Percentiles rank a stretch among this genome's conserved stretches.
Evolutionary conservation across 2,329 filamentous ascomycete genomes (phyloP).

Genomic region (Coniella vitis): DNA sequence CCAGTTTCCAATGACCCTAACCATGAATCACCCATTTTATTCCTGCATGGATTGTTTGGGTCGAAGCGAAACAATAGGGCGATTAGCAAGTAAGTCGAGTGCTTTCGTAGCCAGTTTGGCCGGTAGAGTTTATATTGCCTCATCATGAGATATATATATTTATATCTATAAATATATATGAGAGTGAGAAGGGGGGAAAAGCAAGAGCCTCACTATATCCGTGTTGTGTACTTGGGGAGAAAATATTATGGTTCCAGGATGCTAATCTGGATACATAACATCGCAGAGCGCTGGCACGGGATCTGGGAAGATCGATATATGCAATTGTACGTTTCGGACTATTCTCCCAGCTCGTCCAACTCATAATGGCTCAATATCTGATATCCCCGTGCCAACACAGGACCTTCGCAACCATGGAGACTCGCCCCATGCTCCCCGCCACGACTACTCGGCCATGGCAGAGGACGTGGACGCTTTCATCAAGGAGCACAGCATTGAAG

Average conservation of each 20-base stretch:
- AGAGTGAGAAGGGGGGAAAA: not conserved
- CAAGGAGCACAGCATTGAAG: conserved; percentile 57
- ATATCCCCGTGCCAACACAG: too few species aligned
- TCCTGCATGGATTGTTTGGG: conserved; percentile 89
- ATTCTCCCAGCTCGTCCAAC: too few species aligned
- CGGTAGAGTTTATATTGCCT: too few species aligned
- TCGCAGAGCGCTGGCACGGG: conserved; percentile 69
- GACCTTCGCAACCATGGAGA: conserved; percentile 92
- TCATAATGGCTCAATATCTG: too few species aligned
- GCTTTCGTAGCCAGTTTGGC: too few species aligned
- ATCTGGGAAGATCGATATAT: conserved; percentile 75
- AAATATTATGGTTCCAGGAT: too few species aligned
- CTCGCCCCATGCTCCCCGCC: conserved; percentile 67
- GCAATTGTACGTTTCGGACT: conserved; percentile 55
- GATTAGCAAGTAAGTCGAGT: conserved; percentile 83
- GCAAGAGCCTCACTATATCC: not conserved
- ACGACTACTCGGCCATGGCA: conserved; percentile 79
- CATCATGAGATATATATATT: too few species aligned
- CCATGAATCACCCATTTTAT: conserved; percentile 60
- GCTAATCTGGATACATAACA: conserved; percentile 8
- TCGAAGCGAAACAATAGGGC: conserved; percentile 92
- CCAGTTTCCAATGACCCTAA: conserved; percentile 30
- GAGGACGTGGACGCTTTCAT: conserved; percentile 79
- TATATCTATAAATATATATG: too few species aligned
- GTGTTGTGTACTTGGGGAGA: not conserved